Conservation (phyloP, 371 early-diverging fungal species). For the Batrachochytrium dendrobatidis region DNA sequence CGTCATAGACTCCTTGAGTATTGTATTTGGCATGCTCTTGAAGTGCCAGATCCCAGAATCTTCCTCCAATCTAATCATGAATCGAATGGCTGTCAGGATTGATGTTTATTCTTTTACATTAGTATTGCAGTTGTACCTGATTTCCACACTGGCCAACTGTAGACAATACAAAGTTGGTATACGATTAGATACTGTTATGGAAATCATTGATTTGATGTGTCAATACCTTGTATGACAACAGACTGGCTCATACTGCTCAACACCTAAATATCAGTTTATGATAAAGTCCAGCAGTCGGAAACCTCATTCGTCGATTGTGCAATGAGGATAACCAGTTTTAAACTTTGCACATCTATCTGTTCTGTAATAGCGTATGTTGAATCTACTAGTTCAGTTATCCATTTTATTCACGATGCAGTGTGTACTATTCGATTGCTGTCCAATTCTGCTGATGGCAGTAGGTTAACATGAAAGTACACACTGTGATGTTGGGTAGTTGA, state of each 20-base stretch:
- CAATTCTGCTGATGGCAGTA: too few relatives aligned
- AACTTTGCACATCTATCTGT: background rate
- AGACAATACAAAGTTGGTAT: too few relatives aligned
- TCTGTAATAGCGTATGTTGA: background rate
- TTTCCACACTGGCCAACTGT: background rate
- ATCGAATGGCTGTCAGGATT: too few relatives aligned
- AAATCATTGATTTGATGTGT: background rate
- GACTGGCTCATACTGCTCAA: slow-evolving; percentile 32
- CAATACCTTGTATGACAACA: slow-evolving; percentile 43
- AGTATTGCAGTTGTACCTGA: background rate
- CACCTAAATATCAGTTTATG: background rate
- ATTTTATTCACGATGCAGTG: background rate
- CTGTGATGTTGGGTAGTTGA: too few relatives aligned
- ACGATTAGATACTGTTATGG: background rate
- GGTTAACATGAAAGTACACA: too few relatives aligned
- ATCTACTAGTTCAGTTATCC: background rate
- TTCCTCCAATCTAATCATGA: slow-evolving; percentile 45
- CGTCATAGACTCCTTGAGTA: slow-evolving; percentile 29
- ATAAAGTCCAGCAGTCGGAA: too few relatives aligned
- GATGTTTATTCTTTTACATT: background rate
- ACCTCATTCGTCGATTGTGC: background rate
- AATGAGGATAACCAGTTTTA: background rate
- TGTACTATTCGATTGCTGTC: too few relatives aligned
- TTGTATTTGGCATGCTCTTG: slow-evolving; percentile 44
- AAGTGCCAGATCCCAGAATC: slow-evolving; percentile 49